Conservation (phyloP, 805 yeast genomes). For the Starmerella roubikii region DNA sequence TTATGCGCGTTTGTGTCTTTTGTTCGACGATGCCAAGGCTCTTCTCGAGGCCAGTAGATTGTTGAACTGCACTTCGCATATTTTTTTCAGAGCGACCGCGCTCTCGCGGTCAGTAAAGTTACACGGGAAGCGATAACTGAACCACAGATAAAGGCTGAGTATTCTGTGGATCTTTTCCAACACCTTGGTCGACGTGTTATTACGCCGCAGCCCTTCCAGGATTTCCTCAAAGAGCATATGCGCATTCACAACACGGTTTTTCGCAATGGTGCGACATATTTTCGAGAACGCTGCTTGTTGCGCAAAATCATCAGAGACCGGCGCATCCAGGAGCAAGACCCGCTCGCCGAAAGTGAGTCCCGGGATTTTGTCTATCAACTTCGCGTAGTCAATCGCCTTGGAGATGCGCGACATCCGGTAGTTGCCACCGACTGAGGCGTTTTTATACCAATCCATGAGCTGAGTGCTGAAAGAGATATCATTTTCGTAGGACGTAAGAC, state of each 20-base stretch:
- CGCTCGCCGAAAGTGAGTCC: conserved; percentile 44
- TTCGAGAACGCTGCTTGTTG: conserved; percentile 34
- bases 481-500: conserved; percentile 24
- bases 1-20: too few relatives aligned
- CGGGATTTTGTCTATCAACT: conserved; percentile 32
- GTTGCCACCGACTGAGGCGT: conserved; percentile 1
- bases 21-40: not conserved
- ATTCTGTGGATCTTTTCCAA: conserved; percentile 58
- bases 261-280: conserved; percentile 42
- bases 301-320: conserved; percentile 32
- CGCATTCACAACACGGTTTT: conserved; percentile 40
- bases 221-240: conserved; percentile 33
- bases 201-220: conserved; percentile 2
- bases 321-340: conserved; percentile 46
- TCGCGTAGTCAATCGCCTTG: conserved; percentile 27
- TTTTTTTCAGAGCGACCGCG: conserved; percentile 52
- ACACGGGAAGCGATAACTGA: conserved; percentile 74
- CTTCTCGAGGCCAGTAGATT: conserved; percentile 24
- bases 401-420: conserved; percentile 6
- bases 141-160: conserved; percentile 65
- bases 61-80: conserved; percentile 51
- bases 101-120: conserved; percentile 63
- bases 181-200: conserved; percentile 12
- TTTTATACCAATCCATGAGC: not conserved
- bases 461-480: conserved; percentile 7